phyloP scores from a whole-genome alignment of 192 early-diverging fungal species.

The Spizellomyces sp. region DNA sequence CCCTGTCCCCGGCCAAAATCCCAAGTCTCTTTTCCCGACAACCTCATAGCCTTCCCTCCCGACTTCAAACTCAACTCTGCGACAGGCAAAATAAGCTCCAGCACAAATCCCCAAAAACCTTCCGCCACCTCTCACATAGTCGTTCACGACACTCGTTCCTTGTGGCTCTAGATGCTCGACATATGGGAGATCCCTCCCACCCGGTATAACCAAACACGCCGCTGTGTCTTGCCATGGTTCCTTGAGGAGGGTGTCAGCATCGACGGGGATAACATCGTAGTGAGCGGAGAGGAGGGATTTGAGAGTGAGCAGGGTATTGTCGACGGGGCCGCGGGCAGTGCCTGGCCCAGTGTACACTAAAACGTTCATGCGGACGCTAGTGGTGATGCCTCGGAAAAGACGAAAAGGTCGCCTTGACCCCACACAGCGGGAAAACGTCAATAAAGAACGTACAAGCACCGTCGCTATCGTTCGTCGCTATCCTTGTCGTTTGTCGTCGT shows the following conservation, averaged over 20 bases:
- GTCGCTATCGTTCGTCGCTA: too few species aligned
- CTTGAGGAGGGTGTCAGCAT: conserved; percentile 63
- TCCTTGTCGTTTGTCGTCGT: too few species aligned
- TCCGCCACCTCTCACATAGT: conserved; percentile 62
- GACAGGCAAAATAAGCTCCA: conserved; percentile 82
- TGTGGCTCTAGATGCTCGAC: conserved; percentile 56
- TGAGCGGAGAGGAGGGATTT: conserved; percentile 72
- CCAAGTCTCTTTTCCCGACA: conserved; percentile 71
- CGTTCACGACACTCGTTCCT: conserved; percentile 65
- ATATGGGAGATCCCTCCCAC: conserved; percentile 86
- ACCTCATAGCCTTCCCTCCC: conserved; percentile 64
- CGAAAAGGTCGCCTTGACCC: too few species aligned
- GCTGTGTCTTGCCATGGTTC: conserved; percentile 92
- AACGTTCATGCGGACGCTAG: conserved; percentile 62
- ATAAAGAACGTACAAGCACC: too few species aligned
- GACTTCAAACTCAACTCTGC: conserved; percentile 76
- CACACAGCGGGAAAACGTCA: too few species aligned
- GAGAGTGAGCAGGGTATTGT: conserved; percentile 70
- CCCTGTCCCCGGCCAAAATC: conserved; percentile 69
- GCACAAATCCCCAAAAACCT: conserved; percentile 92
- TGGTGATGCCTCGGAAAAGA: too few species aligned
- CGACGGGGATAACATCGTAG: conserved; percentile 90
- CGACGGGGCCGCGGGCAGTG: conserved; percentile 58
- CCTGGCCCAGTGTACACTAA: conserved; percentile 85
- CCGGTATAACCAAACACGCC: conserved; percentile 84